Percentiles rank a stretch among this genome's conserved stretches.
Evolutionary conservation across 1,284 basidiomycete species (phyloP).

Genomic region (Athelia psychrophila): DNA sequence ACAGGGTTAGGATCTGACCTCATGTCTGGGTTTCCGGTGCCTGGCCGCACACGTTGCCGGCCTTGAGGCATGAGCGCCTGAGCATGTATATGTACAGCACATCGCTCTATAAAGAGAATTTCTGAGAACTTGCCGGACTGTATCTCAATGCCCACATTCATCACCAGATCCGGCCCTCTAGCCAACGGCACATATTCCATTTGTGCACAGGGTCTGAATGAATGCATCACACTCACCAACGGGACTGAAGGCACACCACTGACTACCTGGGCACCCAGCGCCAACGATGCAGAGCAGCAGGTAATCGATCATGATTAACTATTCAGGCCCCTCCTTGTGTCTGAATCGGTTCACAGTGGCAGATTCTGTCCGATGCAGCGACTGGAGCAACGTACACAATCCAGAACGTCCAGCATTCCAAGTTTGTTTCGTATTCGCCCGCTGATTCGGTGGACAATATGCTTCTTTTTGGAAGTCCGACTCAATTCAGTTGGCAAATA

Average conservation of each 20-base stretch:
- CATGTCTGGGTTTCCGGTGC: too few species aligned
- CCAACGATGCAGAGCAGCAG: not conserved
- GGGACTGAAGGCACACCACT: not conserved
- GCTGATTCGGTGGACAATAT: too few species aligned
- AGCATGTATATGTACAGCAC: too few species aligned
- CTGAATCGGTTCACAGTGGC: not conserved
- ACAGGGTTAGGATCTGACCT: too few species aligned
- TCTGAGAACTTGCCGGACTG: too few species aligned
- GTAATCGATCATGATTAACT: not conserved
- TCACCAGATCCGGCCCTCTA: not conserved
- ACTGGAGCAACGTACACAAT: not conserved
- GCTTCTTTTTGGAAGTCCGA: not conserved
- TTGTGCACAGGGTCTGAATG: not conserved
- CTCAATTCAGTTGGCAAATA: not conserved
- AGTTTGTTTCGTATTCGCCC: not conserved
- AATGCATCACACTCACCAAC: not conserved
- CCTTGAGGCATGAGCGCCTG: too few species aligned
- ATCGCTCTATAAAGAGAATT: too few species aligned
- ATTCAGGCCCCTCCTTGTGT: not conserved
- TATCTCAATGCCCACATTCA: too few species aligned
- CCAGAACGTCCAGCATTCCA: not conserved
- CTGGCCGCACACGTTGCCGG: too few species aligned
- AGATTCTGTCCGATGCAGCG: not conserved
- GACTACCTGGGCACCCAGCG: not conserved
- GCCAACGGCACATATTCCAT: not conserved